phyloP scores from a whole-genome alignment of 2,329 filamentous ascomycete species.

The Diaporthe caulivora region DNA sequence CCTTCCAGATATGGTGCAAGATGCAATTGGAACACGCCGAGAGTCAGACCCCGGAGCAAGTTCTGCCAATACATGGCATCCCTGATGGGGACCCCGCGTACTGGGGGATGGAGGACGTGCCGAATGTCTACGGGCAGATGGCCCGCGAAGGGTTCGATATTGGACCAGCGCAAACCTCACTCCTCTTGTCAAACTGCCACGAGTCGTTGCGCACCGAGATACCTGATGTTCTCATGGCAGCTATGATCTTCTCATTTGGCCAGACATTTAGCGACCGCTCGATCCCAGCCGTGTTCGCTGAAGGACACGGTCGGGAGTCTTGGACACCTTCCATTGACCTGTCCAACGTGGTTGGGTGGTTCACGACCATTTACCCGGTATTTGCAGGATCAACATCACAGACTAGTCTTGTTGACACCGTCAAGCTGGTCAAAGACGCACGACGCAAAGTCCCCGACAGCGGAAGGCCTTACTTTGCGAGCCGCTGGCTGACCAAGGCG shows the following conservation, averaged over 20 bases:
- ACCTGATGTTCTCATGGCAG: conserved; percentile 53
- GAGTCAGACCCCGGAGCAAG: neutral
- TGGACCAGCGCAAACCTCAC: conserved; percentile 33
- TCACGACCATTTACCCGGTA: conserved; percentile 68
- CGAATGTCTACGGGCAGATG: conserved; percentile 21
- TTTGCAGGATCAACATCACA: conserved; percentile 40
- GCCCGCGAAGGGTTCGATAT: conserved; percentile 4
- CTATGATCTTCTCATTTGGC: conserved; percentile 49
- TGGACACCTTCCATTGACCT: conserved; percentile 61
- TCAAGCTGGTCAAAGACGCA: conserved; percentile 17
- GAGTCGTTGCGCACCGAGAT: conserved; percentile 48
- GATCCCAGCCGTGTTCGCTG: conserved; percentile 51
- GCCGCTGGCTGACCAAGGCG: conserved; percentile 1
- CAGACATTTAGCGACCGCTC: conserved; percentile 49
- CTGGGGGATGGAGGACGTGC: neutral
- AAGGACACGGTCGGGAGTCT: conserved; percentile 57
- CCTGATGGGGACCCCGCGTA: neutral
- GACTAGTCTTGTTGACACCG: conserved; percentile 41
- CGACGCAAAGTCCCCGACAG: neutral
- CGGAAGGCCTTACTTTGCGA: conserved; percentile 6
- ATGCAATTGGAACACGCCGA: conserved; percentile 10
- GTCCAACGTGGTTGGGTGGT: conserved; percentile 70
- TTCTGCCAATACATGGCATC: neutral
- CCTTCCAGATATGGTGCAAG: conserved; percentile 10
- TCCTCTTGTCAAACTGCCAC: conserved; percentile 46